These are phyloP conservation scores for Metroxylon sagu DNA, from an alignment of 176 grass and related monocot species.

Conservation along the genomic window DNA sequence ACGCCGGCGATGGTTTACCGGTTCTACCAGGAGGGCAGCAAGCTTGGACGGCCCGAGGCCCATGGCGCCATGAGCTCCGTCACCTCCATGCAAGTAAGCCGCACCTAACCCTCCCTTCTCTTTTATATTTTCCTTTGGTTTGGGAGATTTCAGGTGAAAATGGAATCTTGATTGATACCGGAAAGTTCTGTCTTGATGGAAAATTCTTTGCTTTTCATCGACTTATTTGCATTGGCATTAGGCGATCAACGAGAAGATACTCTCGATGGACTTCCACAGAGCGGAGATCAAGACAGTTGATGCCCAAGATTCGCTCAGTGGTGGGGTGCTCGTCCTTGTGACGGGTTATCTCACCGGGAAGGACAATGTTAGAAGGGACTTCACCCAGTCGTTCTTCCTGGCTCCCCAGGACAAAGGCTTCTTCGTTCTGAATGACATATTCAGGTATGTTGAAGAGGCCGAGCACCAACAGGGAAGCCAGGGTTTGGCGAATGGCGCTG, in stretches of 20 bases:
- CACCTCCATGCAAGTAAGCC: conserved; percentile 59
- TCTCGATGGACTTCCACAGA: conserved; percentile 69
- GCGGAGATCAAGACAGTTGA: conserved; percentile 88
- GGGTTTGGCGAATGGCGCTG: conserved; percentile 33
- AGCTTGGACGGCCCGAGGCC: conserved; percentile 54
- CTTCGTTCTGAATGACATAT: conserved; percentile 82
- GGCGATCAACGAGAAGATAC: conserved; percentile 87
- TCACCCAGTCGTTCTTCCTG: conserved; percentile 93
- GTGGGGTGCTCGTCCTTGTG: conserved; percentile 84
- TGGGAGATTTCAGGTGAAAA: conserved; percentile 1
- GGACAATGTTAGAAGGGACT: conserved; percentile 45
- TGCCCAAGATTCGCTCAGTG: conserved; percentile 68
- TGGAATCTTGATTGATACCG: not conserved
- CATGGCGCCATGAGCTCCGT: conserved; percentile 51
- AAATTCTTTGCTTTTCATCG: no score
- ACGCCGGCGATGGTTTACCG: conserved; percentile 79
- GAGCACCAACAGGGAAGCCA: conserved; percentile 12
- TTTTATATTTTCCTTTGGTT: not conserved
- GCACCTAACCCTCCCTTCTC: no score
- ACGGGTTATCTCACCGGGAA: conserved; percentile 54
- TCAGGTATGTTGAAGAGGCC: conserved; percentile 43
- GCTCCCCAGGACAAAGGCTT: conserved; percentile 91
- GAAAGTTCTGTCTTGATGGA: no score
- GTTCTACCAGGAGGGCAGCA: conserved; percentile 95
- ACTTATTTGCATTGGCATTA: conserved; percentile 8